A percentile compares a stretch with the other conserved stretches of the same genome.
Conservation (phyloP, 257 asterid genomes). For the Solanum medicagineum region DNA sequence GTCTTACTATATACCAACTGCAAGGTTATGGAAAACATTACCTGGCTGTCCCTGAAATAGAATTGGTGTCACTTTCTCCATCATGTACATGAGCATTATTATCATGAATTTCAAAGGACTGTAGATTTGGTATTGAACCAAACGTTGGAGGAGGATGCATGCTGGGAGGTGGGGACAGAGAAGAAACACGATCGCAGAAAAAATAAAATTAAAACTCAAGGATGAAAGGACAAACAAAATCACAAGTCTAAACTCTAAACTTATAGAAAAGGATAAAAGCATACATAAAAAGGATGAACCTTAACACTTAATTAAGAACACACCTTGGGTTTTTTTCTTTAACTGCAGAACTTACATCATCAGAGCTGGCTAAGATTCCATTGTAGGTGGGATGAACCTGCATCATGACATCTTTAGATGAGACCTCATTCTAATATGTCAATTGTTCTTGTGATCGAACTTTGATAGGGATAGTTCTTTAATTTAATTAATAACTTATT, state of each 20-base stretch:
- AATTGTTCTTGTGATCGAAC: background rate
- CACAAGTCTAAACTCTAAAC: background rate
- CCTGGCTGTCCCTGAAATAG: slow-evolving; percentile 22
- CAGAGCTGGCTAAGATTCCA: slow-evolving; percentile 17
- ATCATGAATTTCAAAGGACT: slow-evolving; percentile 19
- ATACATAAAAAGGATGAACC: background rate
- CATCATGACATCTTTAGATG: background rate
- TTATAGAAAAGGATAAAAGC: background rate
- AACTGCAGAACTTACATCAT: slow-evolving; percentile 2
- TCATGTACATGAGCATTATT: slow-evolving; percentile 8
- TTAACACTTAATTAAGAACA: slow-evolving; percentile 2
- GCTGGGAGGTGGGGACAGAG: slow-evolving; percentile 5
- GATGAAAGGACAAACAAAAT: background rate
- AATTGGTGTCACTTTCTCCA: slow-evolving; percentile 10
- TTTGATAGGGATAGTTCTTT: background rate
- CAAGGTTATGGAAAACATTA: background rate
- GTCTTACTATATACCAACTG: background rate
- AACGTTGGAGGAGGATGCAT: slow-evolving; percentile 43
- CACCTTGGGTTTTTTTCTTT: slow-evolving; percentile 24
- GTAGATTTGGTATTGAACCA: slow-evolving; percentile 36
- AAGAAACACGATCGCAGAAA: background rate
- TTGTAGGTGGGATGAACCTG: slow-evolving; percentile 1
- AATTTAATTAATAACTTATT: background rate
- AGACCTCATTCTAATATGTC: background rate
- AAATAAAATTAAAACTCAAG: background rate